These are phyloP conservation scores for Fusarium sp. DNA, from an alignment of 2,329 filamentous ascomycete genomes.

Conservation along the genomic window DNA sequence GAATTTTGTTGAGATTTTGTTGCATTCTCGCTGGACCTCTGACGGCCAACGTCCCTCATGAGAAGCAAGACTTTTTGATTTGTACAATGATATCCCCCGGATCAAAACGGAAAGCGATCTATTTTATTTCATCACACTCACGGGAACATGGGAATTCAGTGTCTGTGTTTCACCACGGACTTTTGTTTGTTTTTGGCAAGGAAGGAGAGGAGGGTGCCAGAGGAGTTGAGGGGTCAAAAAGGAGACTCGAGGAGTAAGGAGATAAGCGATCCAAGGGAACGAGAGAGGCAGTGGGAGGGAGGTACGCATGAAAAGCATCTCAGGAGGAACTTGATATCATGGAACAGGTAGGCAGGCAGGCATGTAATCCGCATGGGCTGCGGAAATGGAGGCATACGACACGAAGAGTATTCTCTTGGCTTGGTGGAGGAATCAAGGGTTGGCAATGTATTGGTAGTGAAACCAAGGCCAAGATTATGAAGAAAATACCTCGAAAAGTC, in stretches of 20 bases:
- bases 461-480: conserved; percentile 12
- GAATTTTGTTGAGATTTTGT: not conserved
- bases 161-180: conserved; percentile 2
- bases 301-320: not conserved
- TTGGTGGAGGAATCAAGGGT: not conserved
- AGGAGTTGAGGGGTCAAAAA: conserved; percentile 5
- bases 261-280: conserved; percentile 18
- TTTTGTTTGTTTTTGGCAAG: conserved; percentile 12
- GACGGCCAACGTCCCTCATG: not conserved
- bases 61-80: conserved; percentile 26
- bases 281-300: not conserved
- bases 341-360: conserved; percentile 12
- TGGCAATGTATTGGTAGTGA: not conserved
- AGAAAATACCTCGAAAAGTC: not conserved
- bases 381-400: not conserved
- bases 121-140: conserved; percentile 18
- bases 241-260: conserved; percentile 3
- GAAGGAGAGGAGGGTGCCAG: conserved; percentile 9
- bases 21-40: conserved; percentile 3
- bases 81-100: conserved; percentile 40
- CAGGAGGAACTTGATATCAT: conserved; percentile 16
- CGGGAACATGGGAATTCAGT: conserved; percentile 1
- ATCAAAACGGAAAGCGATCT: conserved; percentile 34
- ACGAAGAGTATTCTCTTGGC: not conserved
- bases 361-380: conserved; percentile 10